phyloP scores from a whole-genome alignment of 495 filamentous ascomycete species.

The Neurospora discreta region DNA sequence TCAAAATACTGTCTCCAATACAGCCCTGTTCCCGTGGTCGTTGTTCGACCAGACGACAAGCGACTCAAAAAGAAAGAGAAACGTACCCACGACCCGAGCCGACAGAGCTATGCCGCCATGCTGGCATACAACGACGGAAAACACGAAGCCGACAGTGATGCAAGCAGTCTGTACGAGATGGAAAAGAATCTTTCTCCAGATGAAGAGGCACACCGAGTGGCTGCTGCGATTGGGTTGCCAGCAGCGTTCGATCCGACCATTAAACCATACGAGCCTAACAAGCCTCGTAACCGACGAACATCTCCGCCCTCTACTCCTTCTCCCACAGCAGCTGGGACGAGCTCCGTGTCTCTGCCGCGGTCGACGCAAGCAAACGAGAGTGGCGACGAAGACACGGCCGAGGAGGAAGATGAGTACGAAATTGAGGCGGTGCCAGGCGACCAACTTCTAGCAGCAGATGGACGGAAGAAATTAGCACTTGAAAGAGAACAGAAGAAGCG shows the following conservation, averaged over 20 bases:
- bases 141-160: slow-evolving; percentile 42
- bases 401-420: slow-evolving; percentile 40
- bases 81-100: slow-evolving; percentile 63
- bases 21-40: slow-evolving; percentile 92
- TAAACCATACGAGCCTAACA: slow-evolving; percentile 27
- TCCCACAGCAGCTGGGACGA: slow-evolving; percentile 15
- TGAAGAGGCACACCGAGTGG: slow-evolving; percentile 61
- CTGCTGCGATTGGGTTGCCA: slow-evolving; percentile 57
- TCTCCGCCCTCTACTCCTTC: slow-evolving; percentile 18
- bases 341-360: slow-evolving; percentile 11
- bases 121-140: slow-evolving; percentile 53
- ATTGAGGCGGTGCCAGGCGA: slow-evolving; percentile 34
- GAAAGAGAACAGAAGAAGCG: slow-evolving; percentile 35
- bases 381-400: slow-evolving; percentile 38
- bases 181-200: slow-evolving; percentile 36
- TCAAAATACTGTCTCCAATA: slow-evolving; percentile 96
- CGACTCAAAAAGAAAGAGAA: slow-evolving; percentile 87
- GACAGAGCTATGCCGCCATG: slow-evolving; percentile 73
- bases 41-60: slow-evolving; percentile 83
- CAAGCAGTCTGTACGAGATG: slow-evolving; percentile 35
- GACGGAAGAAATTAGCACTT: slow-evolving; percentile 10
- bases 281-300: slow-evolving; percentile 22
- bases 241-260: slow-evolving; percentile 44
- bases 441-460: slow-evolving; percentile 17
- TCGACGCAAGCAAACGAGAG: slow-evolving; percentile 21